Evolutionary conservation across 805 yeast species (phyloP).

Genomic region (Lachancea lanzarotensis): DNA sequence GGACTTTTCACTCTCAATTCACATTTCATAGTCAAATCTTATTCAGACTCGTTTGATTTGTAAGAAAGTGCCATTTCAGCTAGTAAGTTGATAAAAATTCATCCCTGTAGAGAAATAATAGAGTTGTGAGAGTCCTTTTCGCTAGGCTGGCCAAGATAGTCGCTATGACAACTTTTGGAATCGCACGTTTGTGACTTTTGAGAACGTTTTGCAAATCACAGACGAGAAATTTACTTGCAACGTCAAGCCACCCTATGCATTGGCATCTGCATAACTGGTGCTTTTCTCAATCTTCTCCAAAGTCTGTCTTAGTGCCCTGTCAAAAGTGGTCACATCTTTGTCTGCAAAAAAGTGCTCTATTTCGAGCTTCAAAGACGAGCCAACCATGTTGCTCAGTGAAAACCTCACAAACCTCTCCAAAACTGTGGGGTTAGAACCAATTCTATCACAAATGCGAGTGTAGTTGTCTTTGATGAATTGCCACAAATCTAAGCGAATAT

Average conservation of each 20-base stretch:
- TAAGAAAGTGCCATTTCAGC: too few relatives aligned
- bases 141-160: too few relatives aligned
- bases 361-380: constrained; percentile 33
- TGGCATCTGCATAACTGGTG: constrained; percentile 8
- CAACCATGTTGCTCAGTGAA: constrained; percentile 31
- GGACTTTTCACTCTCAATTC: too few relatives aligned
- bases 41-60: too few relatives aligned
- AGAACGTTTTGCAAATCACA: too few relatives aligned
- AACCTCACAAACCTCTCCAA: constrained; percentile 39
- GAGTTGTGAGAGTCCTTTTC: too few relatives aligned
- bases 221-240: too few relatives aligned
- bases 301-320: constrained; percentile 15
- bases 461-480: constrained; percentile 40
- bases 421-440: constrained; percentile 41
- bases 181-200: too few relatives aligned
- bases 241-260: neutral
- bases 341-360: constrained; percentile 32
- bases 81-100: too few relatives aligned
- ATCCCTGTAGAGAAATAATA: too few relatives aligned
- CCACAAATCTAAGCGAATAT: constrained; percentile 40
- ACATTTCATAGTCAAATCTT: too few relatives aligned
- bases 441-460: constrained; percentile 34
- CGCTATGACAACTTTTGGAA: too few relatives aligned
- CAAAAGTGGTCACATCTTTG: constrained; percentile 21
- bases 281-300: constrained; percentile 14